Evolutionary conservation across 495 filamentous ascomycete genomes (phyloP), one percentile per base, ranked within the genome.

Genomic region (Bombardia bombarda): DNA sequence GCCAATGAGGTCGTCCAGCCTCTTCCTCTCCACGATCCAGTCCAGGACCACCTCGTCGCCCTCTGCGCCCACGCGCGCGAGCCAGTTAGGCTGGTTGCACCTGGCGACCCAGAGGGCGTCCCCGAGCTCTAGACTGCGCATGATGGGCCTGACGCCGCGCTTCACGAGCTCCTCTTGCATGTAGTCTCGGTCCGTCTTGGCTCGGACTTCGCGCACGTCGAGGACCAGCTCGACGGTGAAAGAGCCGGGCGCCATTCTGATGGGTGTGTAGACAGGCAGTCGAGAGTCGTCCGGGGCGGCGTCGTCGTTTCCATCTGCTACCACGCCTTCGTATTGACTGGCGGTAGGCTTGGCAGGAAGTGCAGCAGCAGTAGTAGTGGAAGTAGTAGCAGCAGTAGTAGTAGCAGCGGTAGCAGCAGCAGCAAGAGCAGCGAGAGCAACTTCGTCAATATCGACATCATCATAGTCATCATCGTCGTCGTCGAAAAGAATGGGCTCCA

Each of bases 91-190:
- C 40, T 83, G 71, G 34, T 77, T 68, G 55, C 73, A 78, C 57
- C 81, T 86, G 31, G 87, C 87, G 7, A 93, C 78, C 87, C 87
- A 93, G 45, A 87, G 75, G 1, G 73, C 77, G 51, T 93, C 87
- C 13, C 87, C 87, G 3, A 92, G 70, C 47, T 83, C 79, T 7
- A 92, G 69, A 9, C 76, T 62, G 13, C 83, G 73, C 37, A 85
- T 78, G 16, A 84, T 75, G 0, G 80, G 76, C 12, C 57, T 71
- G 20, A 86, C 73, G 12, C 81, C 84, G 39, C 74, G 77, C 44
- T 81, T 78, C n/a, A 60, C 56, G 16, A 93, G 77, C 50, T 87
- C 77, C 33, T 82, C 75, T 46, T 80, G 72, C 51, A 93, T 83
- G 55, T 92, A 90, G 51, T 86, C 82, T 37, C 87, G 69, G 57